phyloP scores from a whole-genome alignment of 768 basidiomycete species.

The Pisolithus albus region DNA sequence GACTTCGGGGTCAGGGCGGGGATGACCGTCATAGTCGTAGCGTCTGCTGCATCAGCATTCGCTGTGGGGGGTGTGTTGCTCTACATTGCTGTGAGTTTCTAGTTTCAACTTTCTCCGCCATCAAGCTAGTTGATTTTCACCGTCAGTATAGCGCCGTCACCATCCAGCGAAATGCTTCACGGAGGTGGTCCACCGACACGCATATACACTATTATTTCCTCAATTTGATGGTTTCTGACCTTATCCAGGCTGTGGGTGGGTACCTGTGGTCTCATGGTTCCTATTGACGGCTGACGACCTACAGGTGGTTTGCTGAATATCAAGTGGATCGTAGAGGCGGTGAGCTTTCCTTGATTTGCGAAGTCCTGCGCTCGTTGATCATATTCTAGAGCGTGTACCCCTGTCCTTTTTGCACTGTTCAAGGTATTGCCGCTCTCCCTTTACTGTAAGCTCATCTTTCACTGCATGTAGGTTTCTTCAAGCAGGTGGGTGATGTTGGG shows the following conservation, averaged over 20 bases:
- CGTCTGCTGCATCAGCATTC: constrained; percentile 24
- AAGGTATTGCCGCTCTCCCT: constrained; percentile 21
- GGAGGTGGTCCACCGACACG: constrained; percentile 26
- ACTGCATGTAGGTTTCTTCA: constrained; percentile 25
- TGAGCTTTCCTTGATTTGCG: constrained; percentile 11
- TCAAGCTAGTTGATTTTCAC: background rate
- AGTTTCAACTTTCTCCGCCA: too few species aligned
- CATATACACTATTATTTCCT: constrained; percentile 31
- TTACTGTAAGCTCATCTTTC: background rate
- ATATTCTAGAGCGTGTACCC: constrained; percentile 22
- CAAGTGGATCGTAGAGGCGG: constrained; percentile 28
- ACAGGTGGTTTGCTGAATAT: constrained; percentile 35
- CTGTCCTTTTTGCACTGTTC: constrained; percentile 27
- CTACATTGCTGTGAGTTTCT: constrained; percentile 24
- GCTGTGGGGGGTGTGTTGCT: constrained; percentile 22
- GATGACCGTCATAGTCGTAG: constrained; percentile 25
- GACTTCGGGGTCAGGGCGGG: constrained; percentile 23
- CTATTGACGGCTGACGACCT: background rate
- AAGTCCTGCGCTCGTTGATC: background rate
- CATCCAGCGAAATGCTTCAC: constrained; percentile 17
- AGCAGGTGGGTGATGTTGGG: constrained; percentile 36
- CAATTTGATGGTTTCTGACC: constrained; percentile 25
- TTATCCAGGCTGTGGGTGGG: constrained; percentile 30
- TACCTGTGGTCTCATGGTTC: background rate
- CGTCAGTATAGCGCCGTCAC: constrained; percentile 22